Evolutionary conservation across 495 filamentous ascomycete genomes (phyloP).

Genomic region (Pseudevernia furfuracea): DNA sequence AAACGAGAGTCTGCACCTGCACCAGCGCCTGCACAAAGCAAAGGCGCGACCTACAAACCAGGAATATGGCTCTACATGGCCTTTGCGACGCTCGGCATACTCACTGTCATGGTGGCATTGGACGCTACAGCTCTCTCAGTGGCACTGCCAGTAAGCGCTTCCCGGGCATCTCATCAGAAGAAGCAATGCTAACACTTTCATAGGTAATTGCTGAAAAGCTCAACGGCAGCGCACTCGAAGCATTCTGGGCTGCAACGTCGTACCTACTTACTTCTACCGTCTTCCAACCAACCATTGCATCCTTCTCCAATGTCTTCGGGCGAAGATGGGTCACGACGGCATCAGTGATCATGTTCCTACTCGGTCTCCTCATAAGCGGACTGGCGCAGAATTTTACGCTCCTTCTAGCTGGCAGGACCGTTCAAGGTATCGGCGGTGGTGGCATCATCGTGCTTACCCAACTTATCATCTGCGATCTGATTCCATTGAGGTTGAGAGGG

Average conservation of each 20-base stretch:
- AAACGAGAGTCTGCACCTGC: neutral
- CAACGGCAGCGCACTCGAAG: slow-evolving; percentile 46
- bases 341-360: slow-evolving; percentile 26
- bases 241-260: slow-evolving; percentile 52
- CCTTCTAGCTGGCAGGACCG: slow-evolving; percentile 55
- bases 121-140: slow-evolving; percentile 69
- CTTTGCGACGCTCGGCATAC: slow-evolving; percentile 49
- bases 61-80: slow-evolving; percentile 23
- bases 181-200: neutral
- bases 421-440: slow-evolving; percentile 69
- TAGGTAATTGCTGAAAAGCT: slow-evolving; percentile 39
- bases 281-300: slow-evolving; percentile 44
- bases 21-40: neutral
- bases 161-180: neutral
- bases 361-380: slow-evolving; percentile 29
- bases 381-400: slow-evolving; percentile 48
- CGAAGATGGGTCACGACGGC: slow-evolving; percentile 33
- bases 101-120: slow-evolving; percentile 62
- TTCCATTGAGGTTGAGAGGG: slow-evolving; percentile 36
- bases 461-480: slow-evolving; percentile 58
- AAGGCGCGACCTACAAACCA: slow-evolving; percentile 12
- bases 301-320: slow-evolving; percentile 27
- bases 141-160: slow-evolving; percentile 51
- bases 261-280: slow-evolving; percentile 46
- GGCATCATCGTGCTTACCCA: slow-evolving; percentile 56